Evolutionary conservation across 805 yeast species (phyloP), one percentile per base, ranked within the genome.

Genomic region (Cyberlindnera sargentensis): DNA sequence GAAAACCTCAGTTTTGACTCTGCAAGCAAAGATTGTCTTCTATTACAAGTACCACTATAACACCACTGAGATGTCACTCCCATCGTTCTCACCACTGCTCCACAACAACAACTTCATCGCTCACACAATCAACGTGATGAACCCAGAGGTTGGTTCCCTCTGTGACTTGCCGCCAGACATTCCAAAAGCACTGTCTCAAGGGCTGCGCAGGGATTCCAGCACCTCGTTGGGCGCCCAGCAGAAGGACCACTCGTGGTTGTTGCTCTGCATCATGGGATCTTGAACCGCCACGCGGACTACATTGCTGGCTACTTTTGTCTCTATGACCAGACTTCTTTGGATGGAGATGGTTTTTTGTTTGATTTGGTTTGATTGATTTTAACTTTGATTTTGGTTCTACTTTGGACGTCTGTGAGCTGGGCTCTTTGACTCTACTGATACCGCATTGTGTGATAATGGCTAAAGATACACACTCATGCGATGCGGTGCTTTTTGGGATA

Each of bases 201-300:
- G 20, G 20, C 20, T 15, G 20, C 20, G 20, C 20, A 15, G 20
- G 20, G 20, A 15, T 25, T 3, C 45, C 43, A 11, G 35, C 28
- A 33, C 25, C 33, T 9, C 11, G 8, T 6, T 9, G 20, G 33
- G 20, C 33, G 6, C 33, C 40, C 4, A 32, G 35, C 51, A 47
- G 40, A 50, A 47, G 32, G 61, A 56, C 37, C 53, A 56, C 31
- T 53, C 58, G 2, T 56, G 61, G 61, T 50, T 56, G 37, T 47
- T 56, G 39, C 37, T 55, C 33, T 50, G 53, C 47, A 46, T 55
- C 40, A 36, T 46, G 26, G 59, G 50, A 10, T 49, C 59, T 36
- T 56, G 40, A 46, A 8, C 20, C 20, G 20, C 20, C 20, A 15
- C 20, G 20, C 20, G 20, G 20, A 15, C 20, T 15, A 15, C 20